Percentiles rank a stretch among this genome's conserved stretches.
Evolutionary conservation across 805 yeast species (phyloP).

Genomic region (Ogataea minuta): DNA sequence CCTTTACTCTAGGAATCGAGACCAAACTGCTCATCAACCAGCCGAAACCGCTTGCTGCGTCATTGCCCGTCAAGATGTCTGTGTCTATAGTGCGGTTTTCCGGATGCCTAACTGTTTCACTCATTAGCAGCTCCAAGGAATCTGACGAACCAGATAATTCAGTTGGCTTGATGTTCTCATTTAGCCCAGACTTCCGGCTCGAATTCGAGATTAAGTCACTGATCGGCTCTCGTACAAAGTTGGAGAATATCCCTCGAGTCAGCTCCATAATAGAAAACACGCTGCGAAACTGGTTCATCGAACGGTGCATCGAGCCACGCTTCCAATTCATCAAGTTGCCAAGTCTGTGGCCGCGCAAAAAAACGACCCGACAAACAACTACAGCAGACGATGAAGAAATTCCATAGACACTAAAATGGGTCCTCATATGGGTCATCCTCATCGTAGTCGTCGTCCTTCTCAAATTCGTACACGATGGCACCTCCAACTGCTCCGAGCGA

Average conservation of each 20-base stretch:
- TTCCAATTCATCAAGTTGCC: conserved; percentile 85
- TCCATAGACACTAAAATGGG: conserved; percentile 58
- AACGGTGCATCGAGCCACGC: conserved; percentile 90
- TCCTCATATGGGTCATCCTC: conserved; percentile 98
- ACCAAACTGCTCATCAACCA: conserved; percentile 76
- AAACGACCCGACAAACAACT: conserved; percentile 45
- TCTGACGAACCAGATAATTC: conserved; percentile 15
- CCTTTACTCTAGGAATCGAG: conserved; percentile 81
- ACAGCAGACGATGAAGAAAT: conserved; percentile 19
- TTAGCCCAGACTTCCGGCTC: conserved; percentile 85
- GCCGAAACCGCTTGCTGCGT: conserved; percentile 82
- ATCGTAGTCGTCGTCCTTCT: conserved; percentile 95
- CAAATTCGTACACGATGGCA: conserved; percentile 93
- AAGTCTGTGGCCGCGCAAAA: conserved; percentile 78
- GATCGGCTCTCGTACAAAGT: conserved; percentile 88
- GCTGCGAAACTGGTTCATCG: conserved; percentile 85
- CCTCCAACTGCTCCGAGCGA: conserved; percentile 71
- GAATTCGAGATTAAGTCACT: conserved; percentile 87
- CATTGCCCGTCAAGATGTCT: conserved; percentile 77
- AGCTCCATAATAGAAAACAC: conserved; percentile 80
- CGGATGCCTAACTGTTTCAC: conserved; percentile 80
- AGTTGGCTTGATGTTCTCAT: conserved; percentile 82
- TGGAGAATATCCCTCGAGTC: conserved; percentile 91
- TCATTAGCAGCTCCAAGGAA: conserved; percentile 36
- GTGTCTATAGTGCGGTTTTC: conserved; percentile 90